Conservation (phyloP, 148 eudicot genomes). For the Nepenthes mirabilis region DNA sequence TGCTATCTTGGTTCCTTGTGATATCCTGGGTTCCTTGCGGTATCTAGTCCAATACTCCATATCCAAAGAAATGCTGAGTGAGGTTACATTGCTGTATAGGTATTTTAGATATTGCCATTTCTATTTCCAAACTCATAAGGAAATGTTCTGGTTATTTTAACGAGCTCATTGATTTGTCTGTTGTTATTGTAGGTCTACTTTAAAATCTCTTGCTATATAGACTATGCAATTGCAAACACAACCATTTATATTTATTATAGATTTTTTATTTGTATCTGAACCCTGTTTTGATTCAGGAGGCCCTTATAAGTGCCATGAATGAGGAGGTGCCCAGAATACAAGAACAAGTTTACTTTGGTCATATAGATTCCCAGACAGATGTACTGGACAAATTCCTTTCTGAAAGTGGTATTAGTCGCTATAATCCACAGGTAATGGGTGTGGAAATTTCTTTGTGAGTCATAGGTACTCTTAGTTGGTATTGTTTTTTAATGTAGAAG, state of each 20-base stretch:
- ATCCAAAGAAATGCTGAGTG: too few relatives aligned
- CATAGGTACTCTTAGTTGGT: neutral
- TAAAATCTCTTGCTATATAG: too few relatives aligned
- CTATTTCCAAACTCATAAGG: too few relatives aligned
- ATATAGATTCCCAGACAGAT: conserved; percentile 74
- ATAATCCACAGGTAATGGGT: conserved; percentile 74
- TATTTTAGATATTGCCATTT: too few relatives aligned
- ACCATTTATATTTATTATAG: conserved; percentile 1
- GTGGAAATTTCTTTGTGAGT: neutral
- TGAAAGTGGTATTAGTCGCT: conserved; percentile 81
- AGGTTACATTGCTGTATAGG: too few relatives aligned
- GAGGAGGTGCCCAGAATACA: conserved; percentile 96
- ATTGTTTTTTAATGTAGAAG: neutral
- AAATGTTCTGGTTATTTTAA: too few relatives aligned
- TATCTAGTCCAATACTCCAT: too few relatives aligned
- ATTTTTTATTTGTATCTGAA: neutral
- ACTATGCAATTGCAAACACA: neutral
- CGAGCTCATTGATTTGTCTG: too few relatives aligned
- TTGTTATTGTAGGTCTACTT: too few relatives aligned
- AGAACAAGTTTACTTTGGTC: conserved; percentile 95
- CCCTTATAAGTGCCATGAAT: conserved; percentile 74
- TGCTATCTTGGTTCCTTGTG: too few relatives aligned
- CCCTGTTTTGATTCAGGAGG: conserved; percentile 35
- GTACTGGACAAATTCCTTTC: conserved; percentile 82
- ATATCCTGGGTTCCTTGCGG: too few relatives aligned